These are phyloP conservation scores for Phytopythium helicoides DNA, from an alignment of 352 stramenopile genomes.

Conservation along the genomic window DNA sequence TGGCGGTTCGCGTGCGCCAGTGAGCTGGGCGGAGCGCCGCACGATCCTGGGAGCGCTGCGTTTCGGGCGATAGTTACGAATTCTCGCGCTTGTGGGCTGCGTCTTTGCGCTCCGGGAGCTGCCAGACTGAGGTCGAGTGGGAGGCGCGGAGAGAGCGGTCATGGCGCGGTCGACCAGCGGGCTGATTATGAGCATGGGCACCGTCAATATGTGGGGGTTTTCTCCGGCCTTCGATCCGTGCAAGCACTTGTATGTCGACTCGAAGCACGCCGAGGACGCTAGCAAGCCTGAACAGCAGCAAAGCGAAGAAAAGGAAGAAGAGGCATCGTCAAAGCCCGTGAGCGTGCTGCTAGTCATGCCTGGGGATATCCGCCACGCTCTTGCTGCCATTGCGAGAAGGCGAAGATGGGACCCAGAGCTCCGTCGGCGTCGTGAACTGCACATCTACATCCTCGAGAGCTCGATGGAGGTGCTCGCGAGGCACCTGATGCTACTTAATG, in stretches of 20 bases:
- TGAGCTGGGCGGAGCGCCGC: no score
- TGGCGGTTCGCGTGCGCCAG: no score
- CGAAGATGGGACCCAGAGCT: constrained; percentile 26
- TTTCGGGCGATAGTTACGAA: no score
- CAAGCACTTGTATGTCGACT: constrained; percentile 11
- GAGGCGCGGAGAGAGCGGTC: no score
- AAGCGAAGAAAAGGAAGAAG: constrained; percentile 9
- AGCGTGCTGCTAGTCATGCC: constrained; percentile 58
- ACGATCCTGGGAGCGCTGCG: not conserved
- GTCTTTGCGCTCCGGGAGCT: no score
- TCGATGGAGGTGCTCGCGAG: constrained; percentile 84
- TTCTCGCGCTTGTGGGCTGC: not conserved
- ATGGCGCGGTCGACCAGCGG: constrained; percentile 58
- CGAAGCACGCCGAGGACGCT: not conserved
- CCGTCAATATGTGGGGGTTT: constrained; percentile 86
- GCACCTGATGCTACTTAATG: constrained; percentile 86
- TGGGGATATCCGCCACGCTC: constrained; percentile 78
- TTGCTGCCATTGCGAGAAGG: constrained; percentile 51
- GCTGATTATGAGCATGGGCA: constrained; percentile 76
- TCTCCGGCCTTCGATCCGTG: constrained; percentile 74
- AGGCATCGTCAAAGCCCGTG: constrained; percentile 24
- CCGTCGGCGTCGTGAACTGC: constrained; percentile 32
- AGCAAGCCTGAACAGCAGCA: not conserved
- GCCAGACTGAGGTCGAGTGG: no score
- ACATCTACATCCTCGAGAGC: constrained; percentile 91